A percentile compares a stretch with the other conserved stretches of the same genome.
phyloP scores from a whole-genome alignment of 495 filamentous ascomycete genomes.

The Amniculicola lignicola region DNA sequence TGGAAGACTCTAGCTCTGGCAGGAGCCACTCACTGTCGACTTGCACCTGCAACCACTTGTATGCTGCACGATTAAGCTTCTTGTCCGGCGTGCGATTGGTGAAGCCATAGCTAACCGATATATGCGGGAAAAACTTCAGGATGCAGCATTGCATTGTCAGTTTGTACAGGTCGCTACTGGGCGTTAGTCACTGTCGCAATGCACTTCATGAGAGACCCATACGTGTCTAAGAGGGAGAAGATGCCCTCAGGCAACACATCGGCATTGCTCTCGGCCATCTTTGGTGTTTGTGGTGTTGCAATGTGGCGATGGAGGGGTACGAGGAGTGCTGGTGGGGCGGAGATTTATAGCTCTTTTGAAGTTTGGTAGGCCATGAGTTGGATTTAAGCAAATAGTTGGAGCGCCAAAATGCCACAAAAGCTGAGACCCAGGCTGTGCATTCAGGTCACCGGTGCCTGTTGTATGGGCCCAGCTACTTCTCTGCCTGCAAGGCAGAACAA shows the following conservation, averaged over 20 bases:
- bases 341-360: not conserved
- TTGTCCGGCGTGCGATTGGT: conserved; percentile 93
- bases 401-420: too few species aligned
- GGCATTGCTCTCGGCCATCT: conserved; percentile 15
- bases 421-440: too few species aligned
- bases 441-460: too few species aligned
- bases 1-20: not conserved
- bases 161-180: conserved; percentile 77
- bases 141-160: conserved; percentile 97
- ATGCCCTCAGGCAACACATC: conserved; percentile 45
- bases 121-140: conserved; percentile 81
- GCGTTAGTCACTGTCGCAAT: conserved; percentile 1
- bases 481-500: too few species aligned
- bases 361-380: not conserved
- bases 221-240: conserved; percentile 86
- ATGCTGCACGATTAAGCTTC: conserved; percentile 79
- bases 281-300: not conserved
- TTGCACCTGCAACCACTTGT: conserved; percentile 79
- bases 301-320: not conserved
- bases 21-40: conserved; percentile 57
- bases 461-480: too few species aligned
- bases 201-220: not conserved
- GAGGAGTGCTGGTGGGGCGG: conserved; percentile 11
- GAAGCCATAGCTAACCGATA: conserved; percentile 83
- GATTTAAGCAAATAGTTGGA: not conserved